Percentiles rank a stretch among this genome's conserved stretches.
Conservation (phyloP, 2,329 filamentous ascomycete genomes). For the Eurotiales sp. region DNA sequence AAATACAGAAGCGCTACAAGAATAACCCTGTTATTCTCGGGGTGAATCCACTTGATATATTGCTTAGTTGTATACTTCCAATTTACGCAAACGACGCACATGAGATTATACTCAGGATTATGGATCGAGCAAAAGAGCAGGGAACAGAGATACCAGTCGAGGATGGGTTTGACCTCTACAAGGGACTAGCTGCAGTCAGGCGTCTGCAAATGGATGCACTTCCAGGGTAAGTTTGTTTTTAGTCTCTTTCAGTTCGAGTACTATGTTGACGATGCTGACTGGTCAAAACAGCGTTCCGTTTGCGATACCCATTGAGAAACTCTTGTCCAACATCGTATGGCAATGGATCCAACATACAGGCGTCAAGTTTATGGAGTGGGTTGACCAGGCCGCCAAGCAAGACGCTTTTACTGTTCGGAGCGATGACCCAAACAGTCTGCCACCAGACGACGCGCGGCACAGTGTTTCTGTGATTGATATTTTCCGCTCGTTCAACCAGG, state of each 20-base stretch:
- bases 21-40: conserved; percentile 84
- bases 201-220: conserved; percentile 73
- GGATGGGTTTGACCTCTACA: conserved; percentile 92
- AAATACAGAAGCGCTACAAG: conserved; percentile 86
- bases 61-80: conserved; percentile 81
- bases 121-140: conserved; percentile 66
- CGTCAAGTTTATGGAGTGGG: conserved; percentile 72
- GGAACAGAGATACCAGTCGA: conserved; percentile 77
- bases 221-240: conserved; percentile 51
- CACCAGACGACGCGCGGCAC: conserved; percentile 78
- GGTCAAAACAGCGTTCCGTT: conserved; percentile 57
- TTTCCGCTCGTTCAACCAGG: conserved; percentile 90
- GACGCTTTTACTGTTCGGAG: conserved; percentile 77
- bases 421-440: conserved; percentile 58
- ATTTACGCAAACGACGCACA: conserved; percentile 85
- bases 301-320: conserved; percentile 79
- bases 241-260: too few relatives aligned
- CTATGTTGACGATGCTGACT: not conserved
- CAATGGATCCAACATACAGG: conserved; percentile 86
- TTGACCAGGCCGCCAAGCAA: conserved; percentile 86
- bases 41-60: conserved; percentile 62
- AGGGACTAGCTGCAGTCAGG: conserved; percentile 79
- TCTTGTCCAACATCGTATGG: conserved; percentile 92
- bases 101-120: conserved; percentile 77
- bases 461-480: conserved; percentile 91